Base-by-base conservation (phyloP, 2,329 filamentous ascomycete genomes). In the Seiridium unicorne region DNA sequence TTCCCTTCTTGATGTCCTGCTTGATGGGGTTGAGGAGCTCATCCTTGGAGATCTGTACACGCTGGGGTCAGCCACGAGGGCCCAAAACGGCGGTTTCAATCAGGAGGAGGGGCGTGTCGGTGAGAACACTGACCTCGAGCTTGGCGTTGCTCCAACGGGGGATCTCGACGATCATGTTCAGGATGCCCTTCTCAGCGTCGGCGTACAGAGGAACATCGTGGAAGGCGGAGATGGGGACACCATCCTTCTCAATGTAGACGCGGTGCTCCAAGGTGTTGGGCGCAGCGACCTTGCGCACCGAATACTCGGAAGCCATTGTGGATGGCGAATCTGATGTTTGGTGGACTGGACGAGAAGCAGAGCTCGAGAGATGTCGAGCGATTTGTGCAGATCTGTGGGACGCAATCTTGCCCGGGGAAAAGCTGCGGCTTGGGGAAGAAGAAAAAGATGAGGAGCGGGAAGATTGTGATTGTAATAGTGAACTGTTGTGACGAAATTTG, bases 161-260 rank as follows among this genome's bases (percentile, higher is more conserved):
- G 73, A 99, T 97, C 89, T 99, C 95, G 72, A 99, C 95, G 66
- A 99, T 78, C 95, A 99, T 99, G 89, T 99, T 99, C 74, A 99
- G 86, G 77, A 98, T 83, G 70, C 90, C 96, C 85, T 97, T 88
- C 84, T 97, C 90, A 80, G 91, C 85, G 78, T 99, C 97, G 88
- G 94, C 94, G 76, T 93, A 99, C 70, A 99, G 91, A 64, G 95
- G 95, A 69, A 99, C 93, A 77, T 99, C 95, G 84, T 99, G 95
- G 88, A 97, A 99, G 70, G 94, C 91, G 65, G 94, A 98, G 78
- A 98, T 79, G 69, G 92, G 91, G 66, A 91, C 83, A 81, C 94
- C 95, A 90, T 98, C 92, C 84, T 96, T 93, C 86, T 99, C 94
- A 75, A 98, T 88, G 87, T 90, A 99, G 81, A 97, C 89, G 75